A percentile compares a stretch with the other conserved stretches of the same genome.
Evolutionary conservation across 2,329 filamentous ascomycete genomes (phyloP).

Genomic region (Didymella arachidicola): DNA sequence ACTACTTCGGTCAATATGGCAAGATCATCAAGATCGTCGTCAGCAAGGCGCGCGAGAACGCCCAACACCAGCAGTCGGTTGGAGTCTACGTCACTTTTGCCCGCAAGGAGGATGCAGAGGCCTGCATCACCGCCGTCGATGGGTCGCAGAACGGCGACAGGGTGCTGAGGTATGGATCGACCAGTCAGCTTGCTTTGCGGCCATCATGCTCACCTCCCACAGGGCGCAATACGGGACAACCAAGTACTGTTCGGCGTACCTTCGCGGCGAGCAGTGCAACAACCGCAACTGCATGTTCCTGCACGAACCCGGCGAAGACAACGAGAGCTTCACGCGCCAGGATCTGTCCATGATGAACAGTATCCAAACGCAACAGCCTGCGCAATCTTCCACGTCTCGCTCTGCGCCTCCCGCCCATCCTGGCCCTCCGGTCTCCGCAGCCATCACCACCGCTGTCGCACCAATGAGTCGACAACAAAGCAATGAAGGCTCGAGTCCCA

Average conservation of each 20-base stretch:
- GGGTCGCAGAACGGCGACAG: constrained; percentile 91
- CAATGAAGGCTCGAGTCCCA: constrained; percentile 72
- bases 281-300: constrained; percentile 98
- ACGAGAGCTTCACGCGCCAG: constrained; percentile 93
- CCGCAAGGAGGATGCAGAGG: constrained; percentile 85
- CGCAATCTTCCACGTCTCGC: constrained; percentile 62
- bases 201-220: constrained; percentile 29
- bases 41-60: constrained; percentile 86
- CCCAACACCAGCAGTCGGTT: constrained; percentile 78
- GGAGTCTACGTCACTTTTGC: constrained; percentile 99
- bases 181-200: neutral
- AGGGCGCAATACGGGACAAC: constrained; percentile 85
- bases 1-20: constrained; percentile 98
- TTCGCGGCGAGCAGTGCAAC: constrained; percentile 91
- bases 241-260: constrained; percentile 97
- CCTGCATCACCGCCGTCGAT: constrained; percentile 91
- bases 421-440: constrained; percentile 60
- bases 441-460: constrained; percentile 48
- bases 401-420: constrained; percentile 61
- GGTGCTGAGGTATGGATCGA: constrained; percentile 70
- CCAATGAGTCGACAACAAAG: constrained; percentile 78
- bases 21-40: constrained; percentile 99
- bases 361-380: constrained; percentile 77
- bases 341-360: constrained; percentile 95
- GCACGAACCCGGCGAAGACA: constrained; percentile 97